A percentile compares a stretch with the other conserved stretches of the same genome.
Evolutionary conservation across 2,329 filamentous ascomycete genomes (phyloP).

Genomic region (Penicillium sp.): DNA sequence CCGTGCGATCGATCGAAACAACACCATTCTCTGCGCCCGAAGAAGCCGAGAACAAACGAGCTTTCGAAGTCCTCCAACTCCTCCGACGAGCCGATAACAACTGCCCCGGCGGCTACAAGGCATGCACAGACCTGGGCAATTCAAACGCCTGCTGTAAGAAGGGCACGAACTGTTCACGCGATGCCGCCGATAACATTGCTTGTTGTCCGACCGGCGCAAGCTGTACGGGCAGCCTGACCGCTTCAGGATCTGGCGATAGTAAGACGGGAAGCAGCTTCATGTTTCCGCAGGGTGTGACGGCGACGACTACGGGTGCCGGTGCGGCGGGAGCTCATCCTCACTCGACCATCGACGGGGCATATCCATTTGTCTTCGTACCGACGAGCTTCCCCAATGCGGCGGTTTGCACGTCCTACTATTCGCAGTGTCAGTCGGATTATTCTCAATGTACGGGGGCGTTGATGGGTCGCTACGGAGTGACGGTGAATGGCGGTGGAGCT

Average conservation of each 20-base stretch:
- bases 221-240: conserved; percentile 53
- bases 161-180: conserved; percentile 51
- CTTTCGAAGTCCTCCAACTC: conserved; percentile 30
- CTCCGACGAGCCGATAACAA: conserved; percentile 30
- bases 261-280: conserved; percentile 29
- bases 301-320: conserved; percentile 26
- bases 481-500: conserved; percentile 45
- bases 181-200: conserved; percentile 53
- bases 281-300: conserved; percentile 31
- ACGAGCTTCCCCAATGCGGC: conserved; percentile 49
- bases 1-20: conserved; percentile 27
- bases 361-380: conserved; percentile 50
- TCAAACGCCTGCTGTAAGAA: conserved; percentile 52
- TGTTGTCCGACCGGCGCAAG: conserved; percentile 55
- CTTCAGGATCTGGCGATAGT: conserved; percentile 18
- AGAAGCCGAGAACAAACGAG: conserved; percentile 21
- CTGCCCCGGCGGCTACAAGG: conserved; percentile 50
- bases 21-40: conserved; percentile 29
- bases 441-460: conserved; percentile 42
- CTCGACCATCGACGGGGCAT: conserved; percentile 46
- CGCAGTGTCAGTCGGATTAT: conserved; percentile 47
- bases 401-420: conserved; percentile 51
- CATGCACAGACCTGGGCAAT: conserved; percentile 49
- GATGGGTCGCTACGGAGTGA: conserved; percentile 49
- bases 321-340: conserved; percentile 26